A percentile compares a stretch with the other conserved stretches of the same genome.
phyloP scores from a whole-genome alignment of 495 filamentous ascomycete species.

The Daldinia concentrica region DNA sequence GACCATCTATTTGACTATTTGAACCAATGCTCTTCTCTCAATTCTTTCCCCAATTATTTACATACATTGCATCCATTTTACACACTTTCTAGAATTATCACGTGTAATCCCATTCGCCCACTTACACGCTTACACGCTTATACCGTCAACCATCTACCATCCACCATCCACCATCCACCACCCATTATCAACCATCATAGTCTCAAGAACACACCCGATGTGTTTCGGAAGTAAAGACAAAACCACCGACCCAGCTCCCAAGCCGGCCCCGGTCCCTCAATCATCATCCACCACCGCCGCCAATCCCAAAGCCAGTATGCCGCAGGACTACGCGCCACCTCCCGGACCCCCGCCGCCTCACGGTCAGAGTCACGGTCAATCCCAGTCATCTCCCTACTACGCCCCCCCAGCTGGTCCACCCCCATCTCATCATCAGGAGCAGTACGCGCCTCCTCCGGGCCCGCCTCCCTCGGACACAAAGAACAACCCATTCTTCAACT shows the following conservation, averaged over 20 bases:
- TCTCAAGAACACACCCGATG: slow-evolving; percentile 41
- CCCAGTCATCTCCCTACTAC: slow-evolving; percentile 15
- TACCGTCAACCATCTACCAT: too few species aligned
- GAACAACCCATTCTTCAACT: slow-evolving; percentile 33
- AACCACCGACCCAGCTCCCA: slow-evolving; percentile 43
- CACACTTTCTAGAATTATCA: too few species aligned
- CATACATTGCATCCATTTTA: too few species aligned
- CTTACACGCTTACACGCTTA: too few species aligned
- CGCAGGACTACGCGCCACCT: slow-evolving; percentile 43
- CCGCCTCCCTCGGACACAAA: slow-evolving; percentile 31
- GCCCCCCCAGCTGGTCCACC: slow-evolving; percentile 48
- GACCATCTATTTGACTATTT: too few species aligned
- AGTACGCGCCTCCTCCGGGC: slow-evolving; percentile 51
- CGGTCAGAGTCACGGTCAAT: slow-evolving; percentile 18
- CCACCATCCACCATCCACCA: not conserved
- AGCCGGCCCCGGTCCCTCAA: slow-evolving; percentile 40
- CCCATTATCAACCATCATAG: not conserved
- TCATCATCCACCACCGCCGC: slow-evolving; percentile 45
- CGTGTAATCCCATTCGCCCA: too few species aligned
- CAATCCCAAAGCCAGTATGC: slow-evolving; percentile 33
- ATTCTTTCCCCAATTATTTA: too few species aligned
- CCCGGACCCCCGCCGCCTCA: slow-evolving; percentile 51
- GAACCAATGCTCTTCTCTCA: too few species aligned
- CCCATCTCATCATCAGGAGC: slow-evolving; percentile 44
- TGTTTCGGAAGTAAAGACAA: slow-evolving; percentile 57